Conservation (phyloP, 2,329 filamentous ascomycete genomes). For the Plenodomus tracheiphilus region DNA sequence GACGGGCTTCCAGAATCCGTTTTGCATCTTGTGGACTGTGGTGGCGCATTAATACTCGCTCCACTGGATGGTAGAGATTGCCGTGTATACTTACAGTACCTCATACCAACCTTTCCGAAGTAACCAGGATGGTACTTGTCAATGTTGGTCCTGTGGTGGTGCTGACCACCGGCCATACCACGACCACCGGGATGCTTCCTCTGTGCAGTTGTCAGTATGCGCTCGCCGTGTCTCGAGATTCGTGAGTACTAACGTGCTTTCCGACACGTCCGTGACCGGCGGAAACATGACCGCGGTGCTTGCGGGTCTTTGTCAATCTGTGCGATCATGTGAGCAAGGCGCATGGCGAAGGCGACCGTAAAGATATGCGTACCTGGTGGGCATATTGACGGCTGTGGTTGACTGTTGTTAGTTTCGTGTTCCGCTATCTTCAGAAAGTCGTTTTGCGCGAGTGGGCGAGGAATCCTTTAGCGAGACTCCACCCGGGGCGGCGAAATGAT, state of each 20-base stretch:
- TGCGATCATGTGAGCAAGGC: constrained; percentile 1
- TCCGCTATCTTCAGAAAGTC: constrained; percentile 3
- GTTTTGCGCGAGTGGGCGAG: constrained; percentile 14
- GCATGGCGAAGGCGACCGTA: not conserved
- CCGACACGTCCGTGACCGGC: constrained; percentile 98
- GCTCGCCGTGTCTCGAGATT: not conserved
- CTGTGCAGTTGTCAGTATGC: constrained; percentile 8
- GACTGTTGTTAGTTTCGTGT: constrained; percentile 29
- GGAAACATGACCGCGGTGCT: constrained; percentile 88
- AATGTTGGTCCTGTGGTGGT: constrained; percentile 94
- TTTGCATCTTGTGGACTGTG: constrained; percentile 82
- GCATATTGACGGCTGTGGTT: constrained; percentile 36
- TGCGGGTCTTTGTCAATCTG: constrained; percentile 37
- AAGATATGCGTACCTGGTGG: constrained; percentile 27
- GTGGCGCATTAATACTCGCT: constrained; percentile 46
- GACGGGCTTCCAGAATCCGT: constrained; percentile 97
- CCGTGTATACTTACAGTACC: constrained; percentile 17
- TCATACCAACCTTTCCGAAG: constrained; percentile 91
- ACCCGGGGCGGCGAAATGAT: constrained; percentile 7
- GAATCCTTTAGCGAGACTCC: constrained; percentile 19
- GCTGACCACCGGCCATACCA: constrained; percentile 95
- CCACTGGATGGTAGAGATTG: too few relatives aligned
- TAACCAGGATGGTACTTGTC: constrained; percentile 98
- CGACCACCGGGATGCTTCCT: constrained; percentile 79
- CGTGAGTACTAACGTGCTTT: constrained; percentile 67